Percentiles rank a stretch among this genome's conserved stretches.
Evolutionary conservation across 2,329 filamentous ascomycete species (phyloP).

Genomic region (Rutstroemia sp.): DNA sequence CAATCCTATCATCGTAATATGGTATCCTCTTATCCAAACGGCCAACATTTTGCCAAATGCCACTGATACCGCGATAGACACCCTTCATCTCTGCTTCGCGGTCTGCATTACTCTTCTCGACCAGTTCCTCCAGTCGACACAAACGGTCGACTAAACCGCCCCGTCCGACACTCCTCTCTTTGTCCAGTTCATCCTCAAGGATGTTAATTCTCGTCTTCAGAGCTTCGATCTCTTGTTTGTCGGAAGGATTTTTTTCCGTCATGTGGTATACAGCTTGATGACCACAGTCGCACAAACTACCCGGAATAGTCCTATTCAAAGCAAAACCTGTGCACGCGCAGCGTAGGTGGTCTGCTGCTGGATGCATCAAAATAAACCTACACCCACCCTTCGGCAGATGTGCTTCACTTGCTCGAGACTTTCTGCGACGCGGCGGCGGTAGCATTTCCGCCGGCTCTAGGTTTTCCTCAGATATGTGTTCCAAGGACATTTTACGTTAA

Average conservation of each 20-base stretch:
- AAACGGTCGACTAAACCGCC: slow-evolving; percentile 22
- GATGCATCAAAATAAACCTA: slow-evolving; percentile 49
- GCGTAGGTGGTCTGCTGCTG: slow-evolving; percentile 49
- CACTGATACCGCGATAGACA: slow-evolving; percentile 47
- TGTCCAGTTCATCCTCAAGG: slow-evolving; percentile 38
- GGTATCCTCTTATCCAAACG: slow-evolving; percentile 42
- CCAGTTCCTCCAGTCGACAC: slow-evolving; percentile 43
- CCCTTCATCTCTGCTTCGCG: slow-evolving; percentile 44
- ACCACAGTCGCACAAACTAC: slow-evolving; percentile 50
- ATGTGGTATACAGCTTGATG: slow-evolving; percentile 54
- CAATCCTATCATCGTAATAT: slow-evolving; percentile 47
- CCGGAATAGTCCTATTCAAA: slow-evolving; percentile 45
- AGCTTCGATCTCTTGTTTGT: slow-evolving; percentile 41
- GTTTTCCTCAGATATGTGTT: slow-evolving; percentile 17
- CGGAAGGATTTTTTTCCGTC: slow-evolving; percentile 37
- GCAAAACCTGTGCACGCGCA: slow-evolving; percentile 53
- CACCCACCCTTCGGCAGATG: slow-evolving; percentile 50
- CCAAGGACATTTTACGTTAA: slow-evolving; percentile 16
- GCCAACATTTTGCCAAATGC: slow-evolving; percentile 43
- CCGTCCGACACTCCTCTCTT: slow-evolving; percentile 27
- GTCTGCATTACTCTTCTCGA: slow-evolving; percentile 46
- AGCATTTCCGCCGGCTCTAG: slow-evolving; percentile 20
- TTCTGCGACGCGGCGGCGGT: slow-evolving; percentile 26
- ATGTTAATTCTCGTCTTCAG: slow-evolving; percentile 39
- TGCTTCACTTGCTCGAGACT: slow-evolving; percentile 32